Percentiles rank a stretch among this genome's conserved stretches.
These are phyloP conservation scores for Nicotiana tomentosiformis DNA, from an alignment of 257 asterid species.

Conservation along the genomic window DNA sequence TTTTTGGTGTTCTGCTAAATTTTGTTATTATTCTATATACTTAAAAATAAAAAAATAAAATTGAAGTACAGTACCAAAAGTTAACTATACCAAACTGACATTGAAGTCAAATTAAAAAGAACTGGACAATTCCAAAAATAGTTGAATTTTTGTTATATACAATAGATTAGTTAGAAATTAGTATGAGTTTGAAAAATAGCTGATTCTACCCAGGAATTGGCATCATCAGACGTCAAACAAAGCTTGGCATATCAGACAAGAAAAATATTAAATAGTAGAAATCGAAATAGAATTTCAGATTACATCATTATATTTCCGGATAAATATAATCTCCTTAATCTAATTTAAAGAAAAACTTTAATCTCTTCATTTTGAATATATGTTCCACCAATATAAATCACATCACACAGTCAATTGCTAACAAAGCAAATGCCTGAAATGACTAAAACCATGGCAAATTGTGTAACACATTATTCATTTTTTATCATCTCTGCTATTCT, in stretches of 20 bases:
- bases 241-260: no score
- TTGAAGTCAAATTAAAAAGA: no score
- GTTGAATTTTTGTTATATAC: no score
- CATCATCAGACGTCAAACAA: no score
- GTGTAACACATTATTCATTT: background rate
- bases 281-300: background rate
- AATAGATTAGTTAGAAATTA: no score
- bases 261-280: background rate
- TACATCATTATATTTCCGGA: background rate
- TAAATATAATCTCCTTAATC: background rate
- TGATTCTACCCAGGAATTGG: no score
- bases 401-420: background rate
- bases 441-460: slow-evolving; percentile 10
- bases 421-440: background rate
- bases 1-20: background rate
- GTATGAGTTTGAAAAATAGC: no score
- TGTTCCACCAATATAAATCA: background rate
- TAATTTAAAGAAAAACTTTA: background rate
- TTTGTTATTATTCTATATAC: background rate
- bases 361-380: background rate
- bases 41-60: no score
- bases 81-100: no score
- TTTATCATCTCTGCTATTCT: slow-evolving; percentile 3
- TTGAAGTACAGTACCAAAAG: no score
- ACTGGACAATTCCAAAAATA: no score